These are phyloP conservation scores for Sugiyamaella xylanicola DNA, from an alignment of 1,139 yeast species.

Conservation along the genomic window DNA sequence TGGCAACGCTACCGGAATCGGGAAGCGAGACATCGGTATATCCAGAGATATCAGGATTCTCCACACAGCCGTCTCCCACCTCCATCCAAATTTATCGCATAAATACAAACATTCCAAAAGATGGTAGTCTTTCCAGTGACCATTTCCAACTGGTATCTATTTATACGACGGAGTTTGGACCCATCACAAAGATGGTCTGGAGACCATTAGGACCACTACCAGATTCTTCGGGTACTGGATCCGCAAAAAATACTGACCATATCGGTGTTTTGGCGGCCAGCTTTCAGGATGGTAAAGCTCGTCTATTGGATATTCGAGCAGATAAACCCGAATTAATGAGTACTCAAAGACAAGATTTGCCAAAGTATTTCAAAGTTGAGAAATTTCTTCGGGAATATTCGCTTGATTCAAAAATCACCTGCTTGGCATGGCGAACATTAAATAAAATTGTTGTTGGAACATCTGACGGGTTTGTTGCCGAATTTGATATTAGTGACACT, in stretches of 20 bases:
- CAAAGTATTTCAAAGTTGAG: conserved; percentile 38
- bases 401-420: conserved; percentile 46
- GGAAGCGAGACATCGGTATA: conserved; percentile 19
- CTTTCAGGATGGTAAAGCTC: conserved; percentile 63
- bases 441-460: conserved; percentile 62
- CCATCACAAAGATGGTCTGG: conserved; percentile 23
- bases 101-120: conserved; percentile 7
- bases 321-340: too few relatives aligned
- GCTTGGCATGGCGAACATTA: conserved; percentile 58
- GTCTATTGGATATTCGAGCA: conserved; percentile 48
- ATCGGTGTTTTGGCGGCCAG: conserved; percentile 54
- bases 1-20: conserved; percentile 48
- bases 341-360: conserved; percentile 12
- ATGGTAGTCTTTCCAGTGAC: background rate
- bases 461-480: conserved; percentile 66
- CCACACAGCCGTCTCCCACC: conserved; percentile 28
- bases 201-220: conserved; percentile 35
- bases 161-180: conserved; percentile 53
- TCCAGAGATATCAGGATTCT: conserved; percentile 30
- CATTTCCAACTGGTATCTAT: conserved; percentile 38
- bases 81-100: conserved; percentile 32
- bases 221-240: background rate
- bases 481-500: conserved; percentile 50
- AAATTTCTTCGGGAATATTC: conserved; percentile 41
- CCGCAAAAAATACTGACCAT: conserved; percentile 28